Evolutionary conservation across 192 early-diverging fungal species (phyloP).

Genomic region (Coemansia sp.): DNA sequence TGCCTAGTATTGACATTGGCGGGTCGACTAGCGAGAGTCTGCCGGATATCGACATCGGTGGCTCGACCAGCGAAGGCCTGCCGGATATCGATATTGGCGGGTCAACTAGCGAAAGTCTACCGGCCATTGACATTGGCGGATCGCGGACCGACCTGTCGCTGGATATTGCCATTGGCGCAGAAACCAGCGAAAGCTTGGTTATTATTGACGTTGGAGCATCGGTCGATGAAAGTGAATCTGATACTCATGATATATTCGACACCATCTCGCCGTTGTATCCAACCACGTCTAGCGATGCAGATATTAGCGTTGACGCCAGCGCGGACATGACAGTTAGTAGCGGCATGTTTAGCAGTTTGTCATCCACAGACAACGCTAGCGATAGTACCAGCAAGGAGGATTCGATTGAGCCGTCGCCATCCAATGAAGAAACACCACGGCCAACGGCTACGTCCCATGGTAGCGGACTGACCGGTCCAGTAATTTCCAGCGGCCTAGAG

Average conservation of each 20-base stretch:
- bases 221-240: neutral
- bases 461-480: constrained; percentile 24
- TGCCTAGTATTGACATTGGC: neutral
- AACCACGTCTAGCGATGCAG: neutral
- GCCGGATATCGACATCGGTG: neutral
- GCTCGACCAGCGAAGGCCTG: neutral
- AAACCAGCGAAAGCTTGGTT: neutral
- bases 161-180: neutral
- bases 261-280: constrained; percentile 5
- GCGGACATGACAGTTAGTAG: neutral
- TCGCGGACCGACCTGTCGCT: neutral
- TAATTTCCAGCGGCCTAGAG: constrained; percentile 38
- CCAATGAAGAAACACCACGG: neutral
- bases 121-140: neutral
- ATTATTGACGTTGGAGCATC: constrained; percentile 1
- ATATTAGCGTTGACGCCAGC: neutral
- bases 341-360: too few species aligned
- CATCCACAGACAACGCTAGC: neutral
- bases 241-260: constrained; percentile 5
- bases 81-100: constrained; percentile 1
- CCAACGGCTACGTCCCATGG: neutral
- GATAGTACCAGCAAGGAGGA: neutral
- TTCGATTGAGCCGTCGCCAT: neutral
- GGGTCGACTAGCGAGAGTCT: constrained; percentile 1
- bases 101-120: neutral